A percentile compares a stretch with the other conserved stretches of the same genome.
Evolutionary conservation across 306 rosid genomes (phyloP).

Genomic region (Cucurbita maxima): DNA sequence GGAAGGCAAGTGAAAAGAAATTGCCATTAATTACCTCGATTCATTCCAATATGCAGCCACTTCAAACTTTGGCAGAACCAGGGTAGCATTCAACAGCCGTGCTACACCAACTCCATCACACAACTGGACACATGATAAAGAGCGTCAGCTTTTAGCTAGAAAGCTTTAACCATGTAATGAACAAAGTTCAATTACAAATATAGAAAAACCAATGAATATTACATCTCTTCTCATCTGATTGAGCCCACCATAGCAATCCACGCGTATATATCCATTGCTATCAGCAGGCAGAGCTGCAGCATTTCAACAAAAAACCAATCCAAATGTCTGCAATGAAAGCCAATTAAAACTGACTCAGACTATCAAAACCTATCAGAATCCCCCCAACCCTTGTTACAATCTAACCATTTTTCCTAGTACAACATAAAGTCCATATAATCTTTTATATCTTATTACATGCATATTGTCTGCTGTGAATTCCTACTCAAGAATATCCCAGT

Average conservation of each 20-base stretch:
- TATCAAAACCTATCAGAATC: background rate
- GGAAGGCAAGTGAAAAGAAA: background rate
- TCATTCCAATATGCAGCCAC: slow-evolving; percentile 93
- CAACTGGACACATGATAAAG: slow-evolving; percentile 34
- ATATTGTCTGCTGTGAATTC: background rate
- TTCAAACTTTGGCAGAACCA: slow-evolving; percentile 83
- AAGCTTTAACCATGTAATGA: background rate
- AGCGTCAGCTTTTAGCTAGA: slow-evolving; percentile 11
- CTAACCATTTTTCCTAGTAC: background rate
- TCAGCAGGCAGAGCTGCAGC: slow-evolving; percentile 66
- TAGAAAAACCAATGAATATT: slow-evolving; percentile 14
- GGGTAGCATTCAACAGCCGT: slow-evolving; percentile 66
- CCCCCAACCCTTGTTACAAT: background rate
- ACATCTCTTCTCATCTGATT: slow-evolving; percentile 98
- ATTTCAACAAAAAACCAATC: slow-evolving; percentile 49
- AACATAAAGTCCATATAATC: background rate
- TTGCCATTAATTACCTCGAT: slow-evolving; percentile 37
- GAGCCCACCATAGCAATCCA: slow-evolving; percentile 95
- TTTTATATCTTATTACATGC: background rate
- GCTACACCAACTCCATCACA: slow-evolving; percentile 95
- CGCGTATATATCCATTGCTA: slow-evolving; percentile 69
- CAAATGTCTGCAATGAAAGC: slow-evolving; percentile 74
- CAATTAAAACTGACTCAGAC: slow-evolving; percentile 51
- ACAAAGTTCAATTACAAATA: background rate
- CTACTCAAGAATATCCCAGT: background rate